Evolutionary conservation across 495 filamentous ascomycete species (phyloP).

Genomic region (Astrothelium subdiscretum): DNA sequence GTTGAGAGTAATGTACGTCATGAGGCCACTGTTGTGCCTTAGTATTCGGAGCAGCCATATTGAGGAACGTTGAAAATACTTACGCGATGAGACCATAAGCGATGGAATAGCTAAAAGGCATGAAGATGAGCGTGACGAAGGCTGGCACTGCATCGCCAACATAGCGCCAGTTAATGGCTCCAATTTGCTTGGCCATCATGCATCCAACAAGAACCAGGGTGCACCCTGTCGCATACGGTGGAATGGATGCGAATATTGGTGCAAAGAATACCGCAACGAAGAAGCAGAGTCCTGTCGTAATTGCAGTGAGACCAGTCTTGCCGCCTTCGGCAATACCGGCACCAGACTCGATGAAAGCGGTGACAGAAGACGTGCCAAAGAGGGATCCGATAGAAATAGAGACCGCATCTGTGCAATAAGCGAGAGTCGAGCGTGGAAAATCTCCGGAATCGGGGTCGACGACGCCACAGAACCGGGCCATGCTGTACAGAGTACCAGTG

Average conservation of each 20-base stretch:
- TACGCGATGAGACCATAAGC: constrained; percentile 58
- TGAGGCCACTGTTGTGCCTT: constrained; percentile 62
- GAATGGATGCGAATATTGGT: constrained; percentile 75
- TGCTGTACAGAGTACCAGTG: constrained; percentile 69
- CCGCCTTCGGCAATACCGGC: constrained; percentile 78
- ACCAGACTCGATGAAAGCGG: constrained; percentile 73
- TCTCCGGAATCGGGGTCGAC: constrained; percentile 64
- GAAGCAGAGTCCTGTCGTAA: constrained; percentile 64
- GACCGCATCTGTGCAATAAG: constrained; percentile 68
- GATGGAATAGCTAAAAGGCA: constrained; percentile 82
- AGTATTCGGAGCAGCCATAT: constrained; percentile 49
- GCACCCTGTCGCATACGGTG: constrained; percentile 73
- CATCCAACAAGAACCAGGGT: constrained; percentile 70
- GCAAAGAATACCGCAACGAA: constrained; percentile 81
- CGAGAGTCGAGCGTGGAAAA: constrained; percentile 66
- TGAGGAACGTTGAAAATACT: neutral
- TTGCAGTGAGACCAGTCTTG: constrained; percentile 70
- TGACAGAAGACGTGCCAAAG: constrained; percentile 63
- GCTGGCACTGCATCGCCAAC: constrained; percentile 66
- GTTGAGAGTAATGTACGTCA: constrained; percentile 62
- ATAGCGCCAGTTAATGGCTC: constrained; percentile 78
- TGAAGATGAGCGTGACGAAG: constrained; percentile 66
- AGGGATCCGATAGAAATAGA: constrained; percentile 67
- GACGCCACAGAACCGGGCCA: constrained; percentile 65
- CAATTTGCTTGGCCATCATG: constrained; percentile 64